Evolutionary conservation across 345 rosid genomes (phyloP).

Genomic region (Eucalyptus lansdowneana): DNA sequence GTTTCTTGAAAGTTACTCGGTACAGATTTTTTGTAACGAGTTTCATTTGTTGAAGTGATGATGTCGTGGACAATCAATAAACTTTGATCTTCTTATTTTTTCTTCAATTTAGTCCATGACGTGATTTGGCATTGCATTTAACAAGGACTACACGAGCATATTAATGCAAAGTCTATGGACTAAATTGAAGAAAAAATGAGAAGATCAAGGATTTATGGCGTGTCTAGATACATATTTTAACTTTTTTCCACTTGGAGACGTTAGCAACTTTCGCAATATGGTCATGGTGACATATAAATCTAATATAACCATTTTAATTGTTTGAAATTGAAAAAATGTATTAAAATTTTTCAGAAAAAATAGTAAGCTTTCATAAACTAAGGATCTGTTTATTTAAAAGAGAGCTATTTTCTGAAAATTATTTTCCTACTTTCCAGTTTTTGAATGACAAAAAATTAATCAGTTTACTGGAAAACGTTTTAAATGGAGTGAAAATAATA

Average conservation of each 20-base stretch:
- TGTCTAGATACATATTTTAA: not conserved
- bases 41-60: not conserved
- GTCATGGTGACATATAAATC: not conserved
- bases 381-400: not conserved
- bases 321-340: not conserved
- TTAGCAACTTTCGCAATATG: not conserved
- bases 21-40: too few relatives aligned
- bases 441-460: not conserved
- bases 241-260: not conserved
- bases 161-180: not conserved
- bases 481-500: not conserved
- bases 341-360: not conserved
- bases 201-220: not conserved
- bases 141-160: not conserved
- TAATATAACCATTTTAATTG: not conserved
- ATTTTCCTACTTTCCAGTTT: not conserved
- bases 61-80: not conserved
- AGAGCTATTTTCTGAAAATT: not conserved
- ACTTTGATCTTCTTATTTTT: not conserved
- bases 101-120: not conserved
- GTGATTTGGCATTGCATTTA: not conserved
- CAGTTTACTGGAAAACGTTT: accelerated
- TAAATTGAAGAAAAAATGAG: not conserved
- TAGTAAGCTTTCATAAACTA: not conserved
- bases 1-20: not conserved